Base-by-base conservation (phyloP, 108 stramenopile genomes). In the Nitzschia putrida region DNA sequence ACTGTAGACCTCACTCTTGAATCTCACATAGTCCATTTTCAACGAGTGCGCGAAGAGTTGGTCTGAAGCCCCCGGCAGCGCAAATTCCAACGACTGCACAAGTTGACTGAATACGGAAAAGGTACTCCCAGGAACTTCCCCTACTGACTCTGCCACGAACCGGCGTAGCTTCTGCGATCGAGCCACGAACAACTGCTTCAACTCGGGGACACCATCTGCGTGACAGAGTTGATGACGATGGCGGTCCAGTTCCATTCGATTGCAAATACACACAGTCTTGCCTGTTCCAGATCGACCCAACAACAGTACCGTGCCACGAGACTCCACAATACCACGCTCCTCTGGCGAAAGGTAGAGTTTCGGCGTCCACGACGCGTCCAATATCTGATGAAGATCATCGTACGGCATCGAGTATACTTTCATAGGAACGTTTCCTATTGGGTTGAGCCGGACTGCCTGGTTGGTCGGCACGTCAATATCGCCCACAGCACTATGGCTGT, bases 261-360 rank as follows among this genome's bases (percentile, higher is more conserved):
- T 78, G 69, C 53, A 52, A 5, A 80, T 79, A 57, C 82, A 83
- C 40, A 86, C 42, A 8, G 85, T 86, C 60, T 87, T 84, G 6
- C 85, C 85, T 9, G 81, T 80, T 13, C 86, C 86, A 22, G 61
- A 66, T 42, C 86, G 47, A 0, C 86, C 86, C 14, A 87, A 55
- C 25, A 86, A 40, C 37, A 83, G 34, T 6, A 84, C 81, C 2
- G 86, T 81, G 5, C 86, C 83, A 22, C 71, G 45, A 20, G 47
- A 68, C 53, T 84, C 75, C 18, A 82, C 86, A 11, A 81, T 53
- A 29, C 57, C 42, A n/a, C 68, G 67, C 68, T 87, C 86, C 24
- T 73, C 83, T 5, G 58, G 58, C 14, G 86, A 84, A 21, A 87
- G 68, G 41, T 74, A 53, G 49, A 87, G 53, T 10, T 57, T 57